Evolutionary conservation across 495 filamentous ascomycete species (phyloP), one percentile per base, ranked within the genome.

Genomic region (Oidiodendron maius): DNA sequence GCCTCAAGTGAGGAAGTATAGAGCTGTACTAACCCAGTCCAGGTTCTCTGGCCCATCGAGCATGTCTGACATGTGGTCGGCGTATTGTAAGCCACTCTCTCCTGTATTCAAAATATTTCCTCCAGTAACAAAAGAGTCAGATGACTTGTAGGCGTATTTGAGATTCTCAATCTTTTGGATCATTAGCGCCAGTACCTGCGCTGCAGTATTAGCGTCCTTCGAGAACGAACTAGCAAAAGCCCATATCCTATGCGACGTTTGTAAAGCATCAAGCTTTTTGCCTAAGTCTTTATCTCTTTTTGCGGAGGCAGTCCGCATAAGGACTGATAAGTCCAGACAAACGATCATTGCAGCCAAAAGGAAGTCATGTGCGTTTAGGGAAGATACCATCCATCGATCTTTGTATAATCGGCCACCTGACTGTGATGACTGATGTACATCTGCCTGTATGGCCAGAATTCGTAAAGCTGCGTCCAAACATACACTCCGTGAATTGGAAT

Each of bases 401-500:
- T 59, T 52, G 30, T 43, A 51, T n/a, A 72, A 50, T 12, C 64
- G 49, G 0, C 67, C 64, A 11, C 65, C 67, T 2, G 70, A 68
- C 28, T 61, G 54, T 1, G 58, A 61, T 2, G 62, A 63, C 23
- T 64, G 46, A 36, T 64, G 60, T 37, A 71, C 61, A 16, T 42
- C 53, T 18, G 58, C 50, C 51, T 74, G 71, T 46, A 67, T 64
- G 1, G 53, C 49, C 0, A 93, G 71, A 37, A 89, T 70, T 36
- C 75, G 67, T 58, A 82, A 68, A 1, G 82, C 83, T 11, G 84
- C 81, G 28, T 80, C 77, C n/a, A 90, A 70, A 56, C 84, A 88
- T 1, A 74, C 71, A 21, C 71, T 71, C 35, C 85, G 72, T 10
- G 85, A 89, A 59, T 84, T 82, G 3, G 75, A 70, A 51, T 81